These are phyloP conservation scores for Tarenaya hassleriana DNA, from an alignment of 345 rosid genomes.

Conservation along the genomic window DNA sequence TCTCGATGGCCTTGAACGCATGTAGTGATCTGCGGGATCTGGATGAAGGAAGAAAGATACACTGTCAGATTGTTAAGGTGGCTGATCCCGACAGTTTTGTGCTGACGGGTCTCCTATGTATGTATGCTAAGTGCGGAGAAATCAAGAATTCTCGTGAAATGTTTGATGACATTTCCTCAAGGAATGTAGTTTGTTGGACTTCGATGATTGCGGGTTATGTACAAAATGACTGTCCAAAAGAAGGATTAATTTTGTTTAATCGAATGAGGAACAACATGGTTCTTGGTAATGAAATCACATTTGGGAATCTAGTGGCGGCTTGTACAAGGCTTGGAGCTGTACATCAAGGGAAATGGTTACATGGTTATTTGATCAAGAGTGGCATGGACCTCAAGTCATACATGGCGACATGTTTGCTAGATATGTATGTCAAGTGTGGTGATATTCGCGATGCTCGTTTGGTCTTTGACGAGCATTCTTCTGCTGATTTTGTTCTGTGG, in stretches of 20 bases:
- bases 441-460: slow-evolving; percentile 48
- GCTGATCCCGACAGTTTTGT: slow-evolving; percentile 51
- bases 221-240: slow-evolving; percentile 42
- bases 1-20: slow-evolving; percentile 63
- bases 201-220: slow-evolving; percentile 82
- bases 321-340: slow-evolving; percentile 57
- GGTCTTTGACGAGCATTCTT: slow-evolving; percentile 41
- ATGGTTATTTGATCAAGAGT: slow-evolving; percentile 57
- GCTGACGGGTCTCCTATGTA: slow-evolving; percentile 61
- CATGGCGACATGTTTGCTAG: slow-evolving; percentile 56
- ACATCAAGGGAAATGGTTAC: slow-evolving; percentile 79
- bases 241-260: slow-evolving; percentile 57
- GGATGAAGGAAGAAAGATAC: slow-evolving; percentile 53
- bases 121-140: slow-evolving; percentile 73
- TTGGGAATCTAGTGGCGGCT: slow-evolving; percentile 60
- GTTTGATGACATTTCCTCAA: slow-evolving; percentile 37
- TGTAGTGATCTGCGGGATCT: slow-evolving; percentile 52
- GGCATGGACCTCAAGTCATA: slow-evolving; percentile 51
- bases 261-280: slow-evolving; percentile 51
- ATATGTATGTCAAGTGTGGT: slow-evolving; percentile 79
- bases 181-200: slow-evolving; percentile 78
- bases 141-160: slow-evolving; percentile 38
- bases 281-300: slow-evolving; percentile 50
- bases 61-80: slow-evolving; percentile 47
- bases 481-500: slow-evolving; percentile 60